phyloP scores from a whole-genome alignment of 495 filamentous ascomycete genomes.

The Neurospora sp. region DNA sequence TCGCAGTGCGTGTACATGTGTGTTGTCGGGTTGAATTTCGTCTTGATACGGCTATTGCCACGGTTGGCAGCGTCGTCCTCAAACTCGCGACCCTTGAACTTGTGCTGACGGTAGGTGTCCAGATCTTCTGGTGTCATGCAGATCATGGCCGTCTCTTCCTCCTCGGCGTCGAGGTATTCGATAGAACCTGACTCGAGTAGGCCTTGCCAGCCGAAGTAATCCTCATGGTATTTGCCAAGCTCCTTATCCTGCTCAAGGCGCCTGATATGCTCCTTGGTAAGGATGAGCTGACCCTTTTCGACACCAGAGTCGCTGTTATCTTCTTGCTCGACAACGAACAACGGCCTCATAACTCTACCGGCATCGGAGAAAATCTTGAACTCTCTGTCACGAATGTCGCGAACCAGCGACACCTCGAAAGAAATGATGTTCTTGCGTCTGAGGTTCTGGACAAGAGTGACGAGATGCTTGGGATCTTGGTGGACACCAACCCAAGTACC shows the following conservation, averaged over 20 bases:
- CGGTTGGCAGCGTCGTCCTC: constrained; percentile 30
- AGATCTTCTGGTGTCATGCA: constrained; percentile 96
- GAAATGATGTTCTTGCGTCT: constrained; percentile 68
- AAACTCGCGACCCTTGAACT: constrained; percentile 39
- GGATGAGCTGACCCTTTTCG: constrained; percentile 64
- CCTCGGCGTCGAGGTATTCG: constrained; percentile 94
- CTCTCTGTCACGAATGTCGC: constrained; percentile 91
- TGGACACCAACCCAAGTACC: constrained; percentile 96
- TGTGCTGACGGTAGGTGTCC: constrained; percentile 48
- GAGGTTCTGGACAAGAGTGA: constrained; percentile 64
- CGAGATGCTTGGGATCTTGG: constrained; percentile 69
- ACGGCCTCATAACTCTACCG: constrained; percentile 81
- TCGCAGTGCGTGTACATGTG: constrained; percentile 96
- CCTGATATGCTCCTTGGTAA: constrained; percentile 73
- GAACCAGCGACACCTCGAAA: constrained; percentile 82
- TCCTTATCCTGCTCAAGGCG: constrained; percentile 49
- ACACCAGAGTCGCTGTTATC: constrained; percentile 61
- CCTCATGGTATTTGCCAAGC: constrained; percentile 45
- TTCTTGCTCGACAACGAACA: constrained; percentile 66
- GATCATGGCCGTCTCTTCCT: constrained; percentile 98
- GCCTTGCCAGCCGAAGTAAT: constrained; percentile 78
- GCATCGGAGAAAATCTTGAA: constrained; percentile 99
- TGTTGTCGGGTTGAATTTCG: constrained; percentile 67
- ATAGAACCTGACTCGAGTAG: constrained; percentile 71
- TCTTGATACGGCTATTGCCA: constrained; percentile 71